A percentile compares a stretch with the other conserved stretches of the same genome.
Conservation (phyloP, 2,329 filamentous ascomycete species). For the Diaporthe velutina region DNA sequence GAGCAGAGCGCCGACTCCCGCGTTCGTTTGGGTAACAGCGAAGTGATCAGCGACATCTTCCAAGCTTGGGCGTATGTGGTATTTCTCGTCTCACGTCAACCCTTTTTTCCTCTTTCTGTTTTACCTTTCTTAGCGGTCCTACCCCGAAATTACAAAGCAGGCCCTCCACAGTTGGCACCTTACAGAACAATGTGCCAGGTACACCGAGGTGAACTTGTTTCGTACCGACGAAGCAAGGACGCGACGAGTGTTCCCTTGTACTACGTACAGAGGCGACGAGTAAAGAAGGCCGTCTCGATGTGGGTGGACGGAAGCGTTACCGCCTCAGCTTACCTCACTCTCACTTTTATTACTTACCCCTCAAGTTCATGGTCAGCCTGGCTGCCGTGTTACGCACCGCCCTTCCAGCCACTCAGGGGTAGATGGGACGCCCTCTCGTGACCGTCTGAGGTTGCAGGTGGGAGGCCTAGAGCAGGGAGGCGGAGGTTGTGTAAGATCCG, state of each 20-base stretch:
- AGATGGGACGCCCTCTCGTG: constrained; percentile 25
- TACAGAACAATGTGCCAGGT: neutral
- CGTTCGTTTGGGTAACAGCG: constrained; percentile 13
- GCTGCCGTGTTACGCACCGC: constrained; percentile 20
- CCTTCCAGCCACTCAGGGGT: constrained; percentile 21
- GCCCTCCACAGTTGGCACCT: neutral
- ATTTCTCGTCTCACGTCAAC: constrained; percentile 18
- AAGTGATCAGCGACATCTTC: neutral
- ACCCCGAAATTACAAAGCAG: neutral
- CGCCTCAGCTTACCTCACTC: constrained; percentile 23
- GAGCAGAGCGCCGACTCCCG: constrained; percentile 73
- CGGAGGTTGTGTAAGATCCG: neutral
- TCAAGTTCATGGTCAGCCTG: constrained; percentile 22
- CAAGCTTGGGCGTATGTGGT: neutral
- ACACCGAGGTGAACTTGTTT: neutral
- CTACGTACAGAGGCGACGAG: neutral
- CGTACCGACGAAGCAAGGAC: neutral
- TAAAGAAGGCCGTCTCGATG: neutral
- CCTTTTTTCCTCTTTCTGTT: neutral
- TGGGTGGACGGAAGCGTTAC: neutral
- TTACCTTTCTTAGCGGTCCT: neutral
- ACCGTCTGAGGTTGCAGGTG: constrained; percentile 3
- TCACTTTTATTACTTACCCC: constrained; percentile 20
- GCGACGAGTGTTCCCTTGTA: neutral
- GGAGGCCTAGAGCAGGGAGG: neutral